Base-by-base conservation (phyloP, 2,329 filamentous ascomycete species). In the Emmonsia crescens region DNA sequence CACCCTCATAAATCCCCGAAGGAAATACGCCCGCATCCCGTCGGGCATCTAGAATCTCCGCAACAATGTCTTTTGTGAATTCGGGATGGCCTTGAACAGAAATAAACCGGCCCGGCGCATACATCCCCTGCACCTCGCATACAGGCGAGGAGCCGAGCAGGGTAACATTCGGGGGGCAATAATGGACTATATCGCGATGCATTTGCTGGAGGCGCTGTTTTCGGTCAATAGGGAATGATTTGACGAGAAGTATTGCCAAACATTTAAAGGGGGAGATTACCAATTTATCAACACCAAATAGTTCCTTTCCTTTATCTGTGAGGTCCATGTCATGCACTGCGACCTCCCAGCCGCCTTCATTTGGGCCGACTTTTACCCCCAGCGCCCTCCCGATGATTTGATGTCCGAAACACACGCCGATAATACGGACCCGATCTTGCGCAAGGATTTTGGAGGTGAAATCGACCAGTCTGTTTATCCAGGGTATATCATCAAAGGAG, bases 71-170 rank as follows among this genome's bases (percentile, higher is more conserved):
- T 63, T 81, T 79, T 3, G 81, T 88, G 72, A 93, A 94, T 73
- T 96, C 91, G 0, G 91, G 91, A 73, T 96, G 91, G 5, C 90
- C 91, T 77, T 96, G 91, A 1, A 96, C 83, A 0, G 89, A 86
- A 64, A 95, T 86, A 63, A 89, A 78, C 42, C 81, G 81, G 49
- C 81, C 78, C 9, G 85, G 83, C 24, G 80, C 74, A 71, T 94
- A 89, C 83, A 95, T 90, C 64, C 86, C 88, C 73, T 96, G 91
- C n/a, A 91, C 85, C 10, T 80, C 76, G 76, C 91, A 95, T 54
- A 80, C 75, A 3, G 81, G 79, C 1, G 88, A 88, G 48, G 79
- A 81, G 1, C 85, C 90, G 1, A 95, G 79, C 1, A 79, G 74
- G 61, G 86, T 79, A 1, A 87, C 82, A 60, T 81, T 83, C 5